Evolutionary conservation across 2,329 filamentous ascomycete species (phyloP).

Genomic region (Botrytis hyacinthi): DNA sequence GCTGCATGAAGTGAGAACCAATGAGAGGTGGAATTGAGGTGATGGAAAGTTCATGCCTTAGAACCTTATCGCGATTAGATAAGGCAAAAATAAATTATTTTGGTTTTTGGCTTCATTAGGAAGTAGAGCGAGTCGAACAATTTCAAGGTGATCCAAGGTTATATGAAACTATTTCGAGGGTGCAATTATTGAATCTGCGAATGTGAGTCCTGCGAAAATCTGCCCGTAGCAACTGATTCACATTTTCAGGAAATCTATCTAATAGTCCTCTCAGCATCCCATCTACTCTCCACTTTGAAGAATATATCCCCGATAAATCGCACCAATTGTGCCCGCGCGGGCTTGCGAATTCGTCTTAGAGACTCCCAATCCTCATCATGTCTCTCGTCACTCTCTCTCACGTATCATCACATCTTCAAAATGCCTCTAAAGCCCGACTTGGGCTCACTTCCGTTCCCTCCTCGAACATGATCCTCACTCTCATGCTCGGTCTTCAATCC

Average conservation of each 20-base stretch:
- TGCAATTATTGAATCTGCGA: neutral
- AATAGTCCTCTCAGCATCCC: neutral
- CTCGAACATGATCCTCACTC: slow-evolving; percentile 62
- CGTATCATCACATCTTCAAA: slow-evolving; percentile 72
- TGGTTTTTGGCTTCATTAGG: neutral
- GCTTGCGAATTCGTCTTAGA: slow-evolving; percentile 22
- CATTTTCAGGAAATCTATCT: neutral
- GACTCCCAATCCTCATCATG: slow-evolving; percentile 46
- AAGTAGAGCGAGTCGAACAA: neutral
- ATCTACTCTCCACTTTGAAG: neutral
- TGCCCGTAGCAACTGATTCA: neutral
- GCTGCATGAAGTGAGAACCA: slow-evolving; percentile 14
- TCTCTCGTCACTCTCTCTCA: slow-evolving; percentile 69
- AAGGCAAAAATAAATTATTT: slow-evolving; percentile 22
- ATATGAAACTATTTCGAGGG: neutral
- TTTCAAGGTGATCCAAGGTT: neutral
- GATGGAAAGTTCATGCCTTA: slow-evolving; percentile 8
- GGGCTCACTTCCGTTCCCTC: slow-evolving; percentile 67
- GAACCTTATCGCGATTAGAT: slow-evolving; percentile 19
- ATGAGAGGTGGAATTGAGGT: slow-evolving; percentile 9
- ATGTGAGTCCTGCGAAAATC: neutral
- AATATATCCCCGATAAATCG: slow-evolving; percentile 16
- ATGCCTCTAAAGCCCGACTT: slow-evolving; percentile 67
- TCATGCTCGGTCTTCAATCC: slow-evolving; percentile 64
- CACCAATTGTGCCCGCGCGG: slow-evolving; percentile 31